A percentile compares a stretch with the other conserved stretches of the same genome.
phyloP scores from a whole-genome alignment of 2,329 filamentous ascomycete genomes.

The Claviceps lovelessii region DNA sequence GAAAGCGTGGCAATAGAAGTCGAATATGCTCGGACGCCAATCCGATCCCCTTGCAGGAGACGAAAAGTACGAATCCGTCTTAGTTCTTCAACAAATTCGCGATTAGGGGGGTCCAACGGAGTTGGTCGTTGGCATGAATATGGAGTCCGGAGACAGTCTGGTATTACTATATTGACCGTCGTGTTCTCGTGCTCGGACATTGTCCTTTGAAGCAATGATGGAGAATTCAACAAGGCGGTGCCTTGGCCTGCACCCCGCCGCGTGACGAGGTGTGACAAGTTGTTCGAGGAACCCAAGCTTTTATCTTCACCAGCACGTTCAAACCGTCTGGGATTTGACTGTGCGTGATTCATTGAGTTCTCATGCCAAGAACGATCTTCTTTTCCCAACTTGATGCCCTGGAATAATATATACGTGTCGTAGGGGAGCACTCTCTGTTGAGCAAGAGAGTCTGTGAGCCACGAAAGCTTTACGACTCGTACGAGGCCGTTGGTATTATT shows the following conservation, averaged over 20 bases:
- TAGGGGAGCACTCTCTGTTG: conserved; percentile 30
- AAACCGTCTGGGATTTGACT: conserved; percentile 7
- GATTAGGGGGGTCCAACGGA: conserved; percentile 55
- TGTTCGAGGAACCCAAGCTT: neutral
- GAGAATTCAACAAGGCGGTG: neutral
- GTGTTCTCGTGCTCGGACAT: conserved; percentile 63
- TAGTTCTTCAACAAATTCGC: conserved; percentile 58
- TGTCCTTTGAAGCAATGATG: conserved; percentile 46
- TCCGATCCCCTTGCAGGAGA: conserved; percentile 56
- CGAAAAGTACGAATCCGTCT: conserved; percentile 60
- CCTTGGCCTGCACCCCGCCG: neutral
- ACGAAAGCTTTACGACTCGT: conserved; percentile 43
- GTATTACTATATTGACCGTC: conserved; percentile 43
- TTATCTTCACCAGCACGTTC: conserved; percentile 10
- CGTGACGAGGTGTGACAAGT: conserved; percentile 1
- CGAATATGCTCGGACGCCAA: conserved; percentile 76
- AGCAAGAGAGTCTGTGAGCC: conserved; percentile 41
- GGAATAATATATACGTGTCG: conserved; percentile 39
- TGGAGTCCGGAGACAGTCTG: conserved; percentile 43
- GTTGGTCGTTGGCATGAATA: conserved; percentile 77
- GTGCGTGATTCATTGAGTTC: neutral
- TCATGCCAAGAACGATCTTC: neutral
- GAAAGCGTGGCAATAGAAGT: conserved; percentile 71
- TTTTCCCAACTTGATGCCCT: conserved; percentile 25
- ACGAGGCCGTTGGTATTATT: conserved; percentile 12